phyloP scores from a whole-genome alignment of 768 basidiomycete species.

The Rhodosporidiobolus odoratus region DNA sequence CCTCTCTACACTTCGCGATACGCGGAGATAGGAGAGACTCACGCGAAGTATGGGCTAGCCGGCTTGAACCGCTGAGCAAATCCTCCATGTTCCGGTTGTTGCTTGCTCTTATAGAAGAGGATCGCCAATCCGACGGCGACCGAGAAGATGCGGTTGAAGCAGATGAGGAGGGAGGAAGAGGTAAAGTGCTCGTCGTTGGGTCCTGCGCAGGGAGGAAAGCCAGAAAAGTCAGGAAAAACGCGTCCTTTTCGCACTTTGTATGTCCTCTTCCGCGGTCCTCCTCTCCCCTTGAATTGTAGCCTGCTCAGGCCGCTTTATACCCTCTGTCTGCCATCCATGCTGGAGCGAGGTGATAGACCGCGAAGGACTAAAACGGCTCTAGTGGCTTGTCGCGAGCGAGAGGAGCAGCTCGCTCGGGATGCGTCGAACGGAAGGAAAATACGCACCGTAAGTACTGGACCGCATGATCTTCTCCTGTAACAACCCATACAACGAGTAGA shows the following conservation, averaged over 20 bases:
- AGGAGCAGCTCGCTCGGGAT: neutral
- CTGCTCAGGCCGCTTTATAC: no score
- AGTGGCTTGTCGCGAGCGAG: neutral
- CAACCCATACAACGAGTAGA: conserved; percentile 35
- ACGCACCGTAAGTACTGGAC: conserved; percentile 37
- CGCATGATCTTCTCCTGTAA: conserved; percentile 43
- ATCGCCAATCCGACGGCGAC: conserved; percentile 30
- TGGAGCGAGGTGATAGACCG: no score
- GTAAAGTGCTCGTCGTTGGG: conserved; percentile 37
- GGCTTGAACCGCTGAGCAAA: conserved; percentile 15
- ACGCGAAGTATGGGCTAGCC: conserved; percentile 2
- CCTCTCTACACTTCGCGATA: neutral
- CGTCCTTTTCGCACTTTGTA: neutral
- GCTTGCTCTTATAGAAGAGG: conserved; percentile 16
- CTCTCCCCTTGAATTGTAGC: neutral
- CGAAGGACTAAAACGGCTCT: no score
- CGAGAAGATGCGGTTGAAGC: conserved; percentile 39
- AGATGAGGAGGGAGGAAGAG: conserved; percentile 38
- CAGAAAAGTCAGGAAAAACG: neutral
- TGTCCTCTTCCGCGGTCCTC: no score
- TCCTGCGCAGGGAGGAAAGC: conserved; percentile 10
- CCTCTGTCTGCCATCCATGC: no score
- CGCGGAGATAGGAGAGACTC: neutral
- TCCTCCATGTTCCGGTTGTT: neutral
- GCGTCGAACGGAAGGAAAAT: neutral